Evolutionary conservation across 306 rosid species (phyloP), one percentile per base, ranked within the genome.

Genomic region (Glycyrrhiza uralensis): DNA sequence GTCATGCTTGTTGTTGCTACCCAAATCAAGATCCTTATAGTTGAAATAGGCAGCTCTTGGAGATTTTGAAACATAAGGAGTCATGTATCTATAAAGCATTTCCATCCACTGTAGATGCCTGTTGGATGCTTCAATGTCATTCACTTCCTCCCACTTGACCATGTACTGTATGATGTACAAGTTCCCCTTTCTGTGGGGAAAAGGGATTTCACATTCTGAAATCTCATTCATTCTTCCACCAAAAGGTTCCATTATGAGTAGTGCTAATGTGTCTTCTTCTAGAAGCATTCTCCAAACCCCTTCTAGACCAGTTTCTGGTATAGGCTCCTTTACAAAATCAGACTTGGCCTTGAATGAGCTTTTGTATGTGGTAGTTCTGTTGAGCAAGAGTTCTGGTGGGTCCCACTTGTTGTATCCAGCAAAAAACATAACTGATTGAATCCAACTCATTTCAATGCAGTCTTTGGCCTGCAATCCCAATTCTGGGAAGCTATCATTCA

Each of bases 371-470:
- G 81, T 76, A 13, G 8, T 67, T 49, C 84, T 70, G 19, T 87
- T 54, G 6, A 87, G 78, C 63, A 86, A 65, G n/a, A 86, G 51
- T 55, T 87, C 84, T 32, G 29, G 42, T 3, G 82, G 68, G 23
- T 80, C 78, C 7, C 15, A 18, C 1, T 30, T 64, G 7, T 74
- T 50, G 85, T 36, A 76, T 5, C 87, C 90, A 3, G 84, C 65
- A 49, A 82, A 49, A 24, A 57, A 85, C 23, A 78, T 7, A 23
- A 57, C 69, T 28, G 91, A 84, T 42, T 85, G 82, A 38, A 85
- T 69, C 96, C 91, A 85, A 18, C 70, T 81, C 86, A 82, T 87
- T 41, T 84, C 91, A 39, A 11, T 76, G 79, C 96, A 90, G 46
- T 87, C 93, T 39, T 74, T 72, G 6, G 38, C 81, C 61, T 68